Evolutionary conservation across 441 rosid genomes (phyloP).

Genomic region (Gossypium davidsonii): DNA sequence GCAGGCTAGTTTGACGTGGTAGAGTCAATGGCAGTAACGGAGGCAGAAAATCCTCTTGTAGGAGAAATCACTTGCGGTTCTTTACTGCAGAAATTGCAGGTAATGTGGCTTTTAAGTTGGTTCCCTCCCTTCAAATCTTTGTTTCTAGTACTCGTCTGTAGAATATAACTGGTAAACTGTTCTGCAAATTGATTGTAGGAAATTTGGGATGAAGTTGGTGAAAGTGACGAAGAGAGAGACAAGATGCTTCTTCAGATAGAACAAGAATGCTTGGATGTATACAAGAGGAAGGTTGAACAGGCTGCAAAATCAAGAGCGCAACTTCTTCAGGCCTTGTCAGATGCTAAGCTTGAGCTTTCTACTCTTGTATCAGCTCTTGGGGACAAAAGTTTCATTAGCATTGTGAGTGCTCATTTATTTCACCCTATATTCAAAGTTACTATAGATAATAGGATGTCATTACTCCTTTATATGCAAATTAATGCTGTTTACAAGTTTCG

Average conservation of each 20-base stretch:
- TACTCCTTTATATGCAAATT: neutral
- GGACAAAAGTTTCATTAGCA: slow-evolving; percentile 57
- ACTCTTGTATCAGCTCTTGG: slow-evolving; percentile 78
- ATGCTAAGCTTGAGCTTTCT: slow-evolving; percentile 79
- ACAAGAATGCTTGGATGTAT: slow-evolving; percentile 90
- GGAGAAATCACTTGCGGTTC: slow-evolving; percentile 89
- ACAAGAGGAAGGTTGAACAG: slow-evolving; percentile 89
- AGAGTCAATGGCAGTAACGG: slow-evolving; percentile 59
- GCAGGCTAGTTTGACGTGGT: slow-evolving; percentile 19
- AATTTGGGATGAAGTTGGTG: slow-evolving; percentile 99
- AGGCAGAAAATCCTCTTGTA: slow-evolving; percentile 64
- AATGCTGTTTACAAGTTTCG: neutral
- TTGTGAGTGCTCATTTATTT: slow-evolving; percentile 41
- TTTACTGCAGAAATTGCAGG: slow-evolving; percentile 86
- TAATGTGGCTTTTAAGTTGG: slow-evolving; percentile 17
- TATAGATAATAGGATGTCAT: neutral
- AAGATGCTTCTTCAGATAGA: slow-evolving; percentile 88
- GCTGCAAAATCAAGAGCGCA: slow-evolving; percentile 83
- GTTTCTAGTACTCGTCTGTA: slow-evolving; percentile 5
- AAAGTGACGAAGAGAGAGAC: slow-evolving; percentile 80
- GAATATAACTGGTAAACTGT: neutral
- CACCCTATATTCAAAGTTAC: neutral
- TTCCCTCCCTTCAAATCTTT: neutral
- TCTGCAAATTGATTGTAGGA: slow-evolving; percentile 37
- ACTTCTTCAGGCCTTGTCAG: slow-evolving; percentile 81